phyloP scores from a whole-genome alignment of 495 filamentous ascomycete genomes.

The Articulospora tetracladia region DNA sequence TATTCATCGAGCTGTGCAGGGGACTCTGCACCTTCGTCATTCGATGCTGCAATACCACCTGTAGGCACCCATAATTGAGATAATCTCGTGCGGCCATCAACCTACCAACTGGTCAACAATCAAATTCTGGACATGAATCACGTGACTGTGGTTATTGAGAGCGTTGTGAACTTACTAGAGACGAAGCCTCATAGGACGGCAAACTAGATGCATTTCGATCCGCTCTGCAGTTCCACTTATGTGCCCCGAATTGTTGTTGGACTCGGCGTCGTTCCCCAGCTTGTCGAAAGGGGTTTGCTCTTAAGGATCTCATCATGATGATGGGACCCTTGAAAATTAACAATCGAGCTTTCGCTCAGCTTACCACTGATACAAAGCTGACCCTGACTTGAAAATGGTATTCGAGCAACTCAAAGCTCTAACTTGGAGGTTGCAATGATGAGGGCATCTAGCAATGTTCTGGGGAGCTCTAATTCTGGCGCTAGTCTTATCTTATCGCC shows the following conservation, averaged over 20 bases:
- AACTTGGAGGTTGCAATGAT: too few species aligned
- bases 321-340: background rate
- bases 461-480: too few species aligned
- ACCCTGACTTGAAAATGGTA: too few species aligned
- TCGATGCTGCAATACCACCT: conserved; percentile 60
- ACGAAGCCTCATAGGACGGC: background rate
- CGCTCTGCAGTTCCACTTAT: background rate
- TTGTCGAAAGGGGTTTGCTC: background rate
- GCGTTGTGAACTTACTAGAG: background rate
- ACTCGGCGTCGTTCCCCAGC: background rate
- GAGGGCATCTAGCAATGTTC: too few species aligned
- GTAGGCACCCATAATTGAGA: conserved; percentile 77
- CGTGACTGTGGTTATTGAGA: background rate
- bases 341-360: too few species aligned
- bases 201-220: background rate
- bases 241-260: background rate
- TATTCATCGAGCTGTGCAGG: background rate
- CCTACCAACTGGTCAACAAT: conserved; percentile 22
- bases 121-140: background rate
- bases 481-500: background rate
- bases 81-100: conserved; percentile 57
- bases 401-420: background rate
- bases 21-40: conserved; percentile 37
- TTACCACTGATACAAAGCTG: background rate
- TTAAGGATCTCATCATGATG: conserved; percentile 2